Conservation (phyloP, 768 basidiomycete species). For the Podaxis sp. region DNA sequence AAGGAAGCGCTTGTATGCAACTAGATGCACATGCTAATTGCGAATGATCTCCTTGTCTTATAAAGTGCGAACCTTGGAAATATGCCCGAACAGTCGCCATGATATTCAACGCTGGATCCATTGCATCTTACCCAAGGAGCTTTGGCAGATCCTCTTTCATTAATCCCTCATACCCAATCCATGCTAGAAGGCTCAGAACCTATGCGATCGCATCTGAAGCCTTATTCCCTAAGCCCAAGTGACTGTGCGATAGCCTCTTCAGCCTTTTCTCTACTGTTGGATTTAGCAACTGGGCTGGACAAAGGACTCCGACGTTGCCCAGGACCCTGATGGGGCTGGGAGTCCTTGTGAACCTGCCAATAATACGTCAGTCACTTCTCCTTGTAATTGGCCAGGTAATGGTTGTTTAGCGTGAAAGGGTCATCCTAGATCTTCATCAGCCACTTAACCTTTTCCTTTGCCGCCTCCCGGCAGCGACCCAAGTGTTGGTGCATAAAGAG, state of each 20-base stretch:
- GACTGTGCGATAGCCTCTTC: slow-evolving; percentile 19
- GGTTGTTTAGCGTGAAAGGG: slow-evolving; percentile 49
- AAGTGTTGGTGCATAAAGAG: slow-evolving; percentile 43
- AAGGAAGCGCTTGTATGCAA: slow-evolving; percentile 54
- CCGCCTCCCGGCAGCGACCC: slow-evolving; percentile 32
- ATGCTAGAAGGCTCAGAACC: no score
- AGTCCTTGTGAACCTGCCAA: slow-evolving; percentile 33
- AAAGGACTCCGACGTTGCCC: no score
- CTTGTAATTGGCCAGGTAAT: slow-evolving; percentile 43
- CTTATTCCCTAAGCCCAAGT: no score
- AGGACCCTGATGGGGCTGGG: neutral
- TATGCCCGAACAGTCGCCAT: slow-evolving; percentile 74
- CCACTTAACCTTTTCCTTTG: slow-evolving; percentile 42
- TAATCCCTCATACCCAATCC: slow-evolving; percentile 31
- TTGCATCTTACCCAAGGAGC: slow-evolving; percentile 45
- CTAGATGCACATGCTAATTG: slow-evolving; percentile 21
- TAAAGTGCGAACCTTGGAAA: slow-evolving; percentile 55
- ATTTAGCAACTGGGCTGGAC: no score
- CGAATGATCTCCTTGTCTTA: neutral
- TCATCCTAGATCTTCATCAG: slow-evolving; percentile 43
- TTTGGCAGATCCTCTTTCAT: slow-evolving; percentile 41
- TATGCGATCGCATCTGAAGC: no score
- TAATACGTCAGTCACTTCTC: slow-evolving; percentile 42
- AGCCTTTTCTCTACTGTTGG: no score
- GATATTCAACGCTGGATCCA: slow-evolving; percentile 54